Base-by-base conservation (phyloP, 192 early-diverging fungal species). In the Backusella westeae region DNA sequence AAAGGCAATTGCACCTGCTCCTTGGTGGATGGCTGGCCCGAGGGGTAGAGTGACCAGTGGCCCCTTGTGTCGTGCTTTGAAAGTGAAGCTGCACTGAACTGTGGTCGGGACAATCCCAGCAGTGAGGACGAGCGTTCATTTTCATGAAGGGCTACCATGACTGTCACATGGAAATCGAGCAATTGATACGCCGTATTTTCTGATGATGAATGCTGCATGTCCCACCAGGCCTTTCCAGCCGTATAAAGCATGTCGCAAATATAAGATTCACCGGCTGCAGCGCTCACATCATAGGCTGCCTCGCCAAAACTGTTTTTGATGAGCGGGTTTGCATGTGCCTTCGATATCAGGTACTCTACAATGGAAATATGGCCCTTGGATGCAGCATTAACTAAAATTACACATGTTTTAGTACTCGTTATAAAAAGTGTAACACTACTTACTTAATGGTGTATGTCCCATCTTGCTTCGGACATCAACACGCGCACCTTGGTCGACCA, bases 401-500 rank as follows among this genome's bases (percentile, higher is more conserved):
- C 8, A 21, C 8, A 26, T 52, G 39, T 36, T 73, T 63, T 7
- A 59, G 9, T 26, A 12, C 56, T 26, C 21, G 8, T 23, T 39
- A 39, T 39, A 39, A 10, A 39, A 39, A 53, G 7, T 8, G 7
- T 9, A 59, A 23, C n/a, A 59, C n/a, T 14, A 74, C 80, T 76
- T 88, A 89, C 88, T 90, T n/a, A 91, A 80, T 8, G 94, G 89
- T 0, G 94, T 94, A 73, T 90, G 86, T 0, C 90, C 91, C 75
- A 87, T 85, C 23, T 72, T 80, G 72, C 83, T 90, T 49, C 83
- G 67, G 15, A 83, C 86, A 85, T 92, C 83, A 10, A 91, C 85
- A 71, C 85, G 79, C 0, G 85, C 86, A 34, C 77, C 75, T 7
- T 82, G 78, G 49, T 91, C 91, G 10, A 93, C 71, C 21, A 95